These are phyloP conservation scores for Centaurea solstitialis DNA, from an alignment of 129 eudicot genomes.

Conservation along the genomic window DNA sequence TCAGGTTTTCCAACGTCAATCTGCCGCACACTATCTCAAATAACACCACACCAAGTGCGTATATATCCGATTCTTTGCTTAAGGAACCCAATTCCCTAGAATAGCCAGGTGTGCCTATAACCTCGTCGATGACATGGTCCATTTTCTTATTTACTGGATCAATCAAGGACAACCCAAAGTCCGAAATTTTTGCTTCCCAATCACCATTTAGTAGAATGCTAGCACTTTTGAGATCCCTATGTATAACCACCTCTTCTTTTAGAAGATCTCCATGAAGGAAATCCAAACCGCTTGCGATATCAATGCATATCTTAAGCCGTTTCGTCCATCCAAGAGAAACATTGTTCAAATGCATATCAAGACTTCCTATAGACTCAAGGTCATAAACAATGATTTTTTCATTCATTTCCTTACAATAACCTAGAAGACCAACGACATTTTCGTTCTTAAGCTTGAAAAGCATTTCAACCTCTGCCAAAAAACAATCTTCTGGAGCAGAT, in stretches of 20 bases:
- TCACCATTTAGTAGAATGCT: neutral
- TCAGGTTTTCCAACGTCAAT: neutral
- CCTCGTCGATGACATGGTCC: neutral
- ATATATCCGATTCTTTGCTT: slow-evolving; percentile 13
- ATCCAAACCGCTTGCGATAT: slow-evolving; percentile 7
- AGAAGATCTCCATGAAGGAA: neutral
- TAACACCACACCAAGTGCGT: slow-evolving; percentile 8
- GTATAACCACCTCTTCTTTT: neutral
- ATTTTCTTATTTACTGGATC: neutral
- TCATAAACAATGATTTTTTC: neutral
- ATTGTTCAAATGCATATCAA: neutral
- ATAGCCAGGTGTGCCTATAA: slow-evolving; percentile 6
- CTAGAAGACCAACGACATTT: neutral
- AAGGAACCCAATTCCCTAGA: neutral
- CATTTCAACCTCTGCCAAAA: slow-evolving; percentile 8
- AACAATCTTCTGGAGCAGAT: neutral
- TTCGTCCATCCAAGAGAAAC: slow-evolving; percentile 1
- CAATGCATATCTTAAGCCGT: slow-evolving; percentile 17
- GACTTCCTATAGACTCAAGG: neutral
- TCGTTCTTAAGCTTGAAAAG: slow-evolving; percentile 10
- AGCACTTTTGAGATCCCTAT: neutral
- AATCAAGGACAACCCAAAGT: neutral
- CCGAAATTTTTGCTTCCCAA: neutral
- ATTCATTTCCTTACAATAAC: too few species aligned
- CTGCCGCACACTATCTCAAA: slow-evolving; percentile 5